Evolutionary conservation across 2,329 filamentous ascomycete species (phyloP).

Genomic region (Geosmithia flava): DNA sequence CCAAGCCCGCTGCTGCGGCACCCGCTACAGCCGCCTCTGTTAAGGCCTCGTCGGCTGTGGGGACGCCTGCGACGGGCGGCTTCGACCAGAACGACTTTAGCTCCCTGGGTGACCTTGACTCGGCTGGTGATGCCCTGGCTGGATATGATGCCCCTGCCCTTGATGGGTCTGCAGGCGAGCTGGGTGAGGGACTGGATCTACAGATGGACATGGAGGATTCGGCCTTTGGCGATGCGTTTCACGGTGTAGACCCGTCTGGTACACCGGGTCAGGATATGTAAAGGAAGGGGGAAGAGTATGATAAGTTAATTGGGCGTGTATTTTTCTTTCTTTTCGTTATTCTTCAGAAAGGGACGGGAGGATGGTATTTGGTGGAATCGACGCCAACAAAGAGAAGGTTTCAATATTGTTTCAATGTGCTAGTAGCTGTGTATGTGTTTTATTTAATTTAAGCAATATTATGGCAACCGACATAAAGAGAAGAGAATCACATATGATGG

Average conservation of each 20-base stretch:
- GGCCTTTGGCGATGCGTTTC: constrained; percentile 75
- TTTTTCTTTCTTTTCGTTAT: no score
- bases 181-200: constrained; percentile 45
- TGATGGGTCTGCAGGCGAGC: constrained; percentile 27
- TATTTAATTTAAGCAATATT: no score
- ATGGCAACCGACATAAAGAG: no score
- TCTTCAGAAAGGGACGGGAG: no score
- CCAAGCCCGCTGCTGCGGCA: neutral
- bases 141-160: constrained; percentile 46
- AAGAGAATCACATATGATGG: no score
- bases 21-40: constrained; percentile 17
- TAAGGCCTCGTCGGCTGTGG: constrained; percentile 15
- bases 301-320: neutral
- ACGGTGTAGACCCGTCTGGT: constrained; percentile 38
- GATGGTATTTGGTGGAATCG: no score
- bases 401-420: no score
- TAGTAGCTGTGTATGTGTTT: no score
- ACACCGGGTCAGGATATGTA: constrained; percentile 24
- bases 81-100: constrained; percentile 49
- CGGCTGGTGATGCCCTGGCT: constrained; percentile 58
- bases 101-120: constrained; percentile 53
- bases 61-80: constrained; percentile 26
- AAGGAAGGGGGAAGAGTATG: neutral
- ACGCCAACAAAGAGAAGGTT: no score
- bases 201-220: constrained; percentile 64